Evolutionary conservation across 2,329 filamentous ascomycete species (phyloP), one percentile per base, ranked within the genome.

Genomic region (Fusarium torulosum): DNA sequence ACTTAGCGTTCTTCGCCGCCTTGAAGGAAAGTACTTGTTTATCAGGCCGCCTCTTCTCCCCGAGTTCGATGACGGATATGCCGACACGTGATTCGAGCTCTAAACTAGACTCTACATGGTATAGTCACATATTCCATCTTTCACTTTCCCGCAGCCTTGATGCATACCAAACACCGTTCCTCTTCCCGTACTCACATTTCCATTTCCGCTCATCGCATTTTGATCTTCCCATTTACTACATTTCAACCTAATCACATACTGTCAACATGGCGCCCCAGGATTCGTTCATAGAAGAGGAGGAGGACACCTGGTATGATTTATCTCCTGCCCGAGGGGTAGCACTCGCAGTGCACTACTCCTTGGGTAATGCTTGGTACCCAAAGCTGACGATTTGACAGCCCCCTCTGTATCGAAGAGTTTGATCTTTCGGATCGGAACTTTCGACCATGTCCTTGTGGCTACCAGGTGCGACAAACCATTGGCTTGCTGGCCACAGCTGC

Each of bases 351-450:
- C 59, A 63, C 55, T 65, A 61, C 62, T 62, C 62, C 59, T 72
- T 57, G 64, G 64, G 63, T 71, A 55, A 47, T 53, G 52, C 70
- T 66, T 38, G 66, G 63, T 65, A 66, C 54, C 62, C 57, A 52
- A 63, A 69, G 66, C 66, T 75, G 59, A 75, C 55, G 44, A 51
- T 25, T 23, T 51, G n/a, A 66, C 74, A 99, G 96, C 80, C 96
- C 96, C 72, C 91, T 99, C 68, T 99, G 96, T 79, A 97, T 99
- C 77, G 96, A 99, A 82, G 96, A 99, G 83, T 96, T 99, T 77
- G 96, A 99, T 81, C 89, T 99, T 50, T 96, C 94, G 41, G 96
- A 99, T 84, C 92, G 93, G 79, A 97, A 97, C 81, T 99, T 99
- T 81, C 90, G 91, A 75, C 96, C 96, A 70, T 99, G 96, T 83